Base-by-base conservation (phyloP, 805 yeast genomes). In the Zygosaccharomyces bailii region DNA sequence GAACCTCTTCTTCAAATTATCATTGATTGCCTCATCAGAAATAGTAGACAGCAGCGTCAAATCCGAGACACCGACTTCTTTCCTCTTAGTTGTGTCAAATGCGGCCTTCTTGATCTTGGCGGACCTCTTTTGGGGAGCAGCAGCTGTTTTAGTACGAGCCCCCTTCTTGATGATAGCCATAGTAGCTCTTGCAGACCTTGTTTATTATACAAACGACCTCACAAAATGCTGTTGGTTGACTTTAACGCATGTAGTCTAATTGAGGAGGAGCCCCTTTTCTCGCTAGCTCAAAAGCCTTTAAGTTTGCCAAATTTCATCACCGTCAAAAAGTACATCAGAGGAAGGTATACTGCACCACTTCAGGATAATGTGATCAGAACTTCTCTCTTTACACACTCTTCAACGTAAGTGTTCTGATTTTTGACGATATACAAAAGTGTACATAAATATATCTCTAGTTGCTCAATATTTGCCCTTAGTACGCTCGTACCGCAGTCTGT, bases 1-100 rank as follows among this genome's bases (percentile, higher is more conserved):
- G 65, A 93, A 93, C 49, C 99, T 73, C 62, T 88, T 87, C 60
- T 87, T 79, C 53, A 93, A 71, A 66, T 93, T 93, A 14, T 90
- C 96, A 61, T 89, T 88, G 70, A 93, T 93, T 33, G 96, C 76
- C 46, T 88, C 95, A 63, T 93, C 97, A 35, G 93, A 76, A 58
- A 93, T 91, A 49, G 84, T 85, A 20, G 95, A 83, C 49, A 93
- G 73, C 42, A 93, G 70, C 0, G 99, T 93, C 59, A 93, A 73
- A 67, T 93, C 99, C 34, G 95, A 84, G 6, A 93, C 97, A 42
- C 99, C 99, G n/a, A 93, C 98, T 67, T 93, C 98, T 65, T 89
- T 87, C 75, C 87, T 87, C 70, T 89, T 89, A 43, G 80, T 71
- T 25, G 84, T 67, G 56, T 93, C 98, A 63, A 89, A 93, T 39